phyloP scores from a whole-genome alignment of 805 yeast species.

The Lipomyces orientalis region DNA sequence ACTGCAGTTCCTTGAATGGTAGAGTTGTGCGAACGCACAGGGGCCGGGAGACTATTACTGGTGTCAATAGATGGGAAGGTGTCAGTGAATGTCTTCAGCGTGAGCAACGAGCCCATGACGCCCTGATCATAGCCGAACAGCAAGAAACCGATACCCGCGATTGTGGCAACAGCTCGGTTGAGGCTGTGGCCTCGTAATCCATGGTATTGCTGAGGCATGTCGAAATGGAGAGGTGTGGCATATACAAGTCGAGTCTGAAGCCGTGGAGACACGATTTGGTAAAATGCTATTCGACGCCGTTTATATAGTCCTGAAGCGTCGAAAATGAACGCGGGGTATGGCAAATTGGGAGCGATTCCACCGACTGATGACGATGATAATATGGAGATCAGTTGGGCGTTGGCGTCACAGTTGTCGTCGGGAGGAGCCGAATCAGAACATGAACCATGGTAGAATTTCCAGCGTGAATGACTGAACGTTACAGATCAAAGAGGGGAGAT shows the following conservation, averaged over 20 bases:
- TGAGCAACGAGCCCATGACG: slow-evolving; percentile 55
- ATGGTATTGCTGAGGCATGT: neutral
- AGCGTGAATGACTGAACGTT: neutral
- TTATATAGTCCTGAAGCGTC: too few species aligned
- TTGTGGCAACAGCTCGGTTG: slow-evolving; percentile 56
- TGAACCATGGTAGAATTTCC: neutral
- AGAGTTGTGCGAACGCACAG: slow-evolving; percentile 16
- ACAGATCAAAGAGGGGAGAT: neutral
- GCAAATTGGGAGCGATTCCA: too few species aligned
- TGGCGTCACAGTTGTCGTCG: too few species aligned
- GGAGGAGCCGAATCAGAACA: too few species aligned
- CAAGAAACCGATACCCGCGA: slow-evolving; percentile 69
- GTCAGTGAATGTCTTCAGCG: slow-evolving; percentile 15
- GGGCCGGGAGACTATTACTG: slow-evolving; percentile 45
- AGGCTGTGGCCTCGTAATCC: slow-evolving; percentile 64
- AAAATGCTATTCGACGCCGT: too few species aligned
- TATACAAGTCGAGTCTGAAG: neutral
- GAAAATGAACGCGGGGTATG: too few species aligned
- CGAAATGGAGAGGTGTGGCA: neutral
- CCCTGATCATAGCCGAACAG: slow-evolving; percentile 84
- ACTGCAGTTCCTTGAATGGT: slow-evolving; percentile 36
- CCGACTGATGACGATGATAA: too few species aligned
- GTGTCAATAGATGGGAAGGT: slow-evolving; percentile 26
- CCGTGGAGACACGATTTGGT: too few species aligned
- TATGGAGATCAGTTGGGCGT: too few species aligned